Evolutionary conservation across 306 rosid species (phyloP).

Genomic region (Gynostemma pentaphyllum): DNA sequence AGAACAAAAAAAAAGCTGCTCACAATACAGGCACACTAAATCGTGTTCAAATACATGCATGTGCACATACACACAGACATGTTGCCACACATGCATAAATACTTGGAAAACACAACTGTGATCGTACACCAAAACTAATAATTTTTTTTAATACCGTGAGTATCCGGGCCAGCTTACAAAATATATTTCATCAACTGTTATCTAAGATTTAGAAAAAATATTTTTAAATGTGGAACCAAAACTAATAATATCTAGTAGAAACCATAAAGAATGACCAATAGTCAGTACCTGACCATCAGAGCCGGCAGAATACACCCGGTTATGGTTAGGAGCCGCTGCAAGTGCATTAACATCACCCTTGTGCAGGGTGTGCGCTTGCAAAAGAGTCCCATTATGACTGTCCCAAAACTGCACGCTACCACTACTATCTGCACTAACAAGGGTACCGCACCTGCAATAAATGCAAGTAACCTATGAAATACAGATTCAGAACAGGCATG

Average conservation of each 20-base stretch:
- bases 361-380: conserved; percentile 70
- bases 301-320: conserved; percentile 86
- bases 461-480: conserved; percentile 10
- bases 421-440: conserved; percentile 94
- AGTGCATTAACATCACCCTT: conserved; percentile 79
- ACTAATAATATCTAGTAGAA: no score
- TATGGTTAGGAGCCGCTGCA: conserved; percentile 78
- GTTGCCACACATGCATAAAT: no score
- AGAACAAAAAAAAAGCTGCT: background rate
- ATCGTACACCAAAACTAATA: background rate
- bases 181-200: no score
- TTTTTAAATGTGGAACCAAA: no score
- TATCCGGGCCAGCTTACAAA: no score
- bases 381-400: conserved; percentile 61
- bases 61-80: background rate
- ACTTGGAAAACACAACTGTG: background rate
- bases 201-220: no score
- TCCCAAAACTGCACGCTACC: conserved; percentile 99
- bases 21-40: background rate
- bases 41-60: background rate
- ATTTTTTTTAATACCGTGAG: no score
- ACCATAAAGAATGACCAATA: background rate
- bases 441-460: conserved; percentile 75
- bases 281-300: conserved; percentile 86
- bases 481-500: conserved; percentile 10